phyloP scores from a whole-genome alignment of 805 yeast species.

The Candida sakaeoensis region DNA sequence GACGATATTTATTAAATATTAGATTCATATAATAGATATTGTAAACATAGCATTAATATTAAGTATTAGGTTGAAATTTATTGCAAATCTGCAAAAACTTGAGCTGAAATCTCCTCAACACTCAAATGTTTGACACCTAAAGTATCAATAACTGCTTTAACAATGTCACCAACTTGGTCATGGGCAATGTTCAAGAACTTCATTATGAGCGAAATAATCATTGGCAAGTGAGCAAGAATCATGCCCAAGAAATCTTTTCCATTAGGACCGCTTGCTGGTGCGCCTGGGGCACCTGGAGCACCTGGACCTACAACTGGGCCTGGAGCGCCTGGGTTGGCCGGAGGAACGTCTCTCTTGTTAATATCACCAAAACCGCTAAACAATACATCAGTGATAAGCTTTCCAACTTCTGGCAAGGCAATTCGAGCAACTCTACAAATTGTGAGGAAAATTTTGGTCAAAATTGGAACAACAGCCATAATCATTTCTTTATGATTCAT shows the following conservation, averaged over 20 bases:
- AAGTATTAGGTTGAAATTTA: background rate
- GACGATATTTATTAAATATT: no score
- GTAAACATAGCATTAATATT: background rate
- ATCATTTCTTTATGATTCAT: background rate
- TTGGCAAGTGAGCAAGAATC: conserved; percentile 1
- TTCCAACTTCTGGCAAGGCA: conserved; percentile 1
- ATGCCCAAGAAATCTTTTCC: background rate
- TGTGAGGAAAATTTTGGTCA: background rate
- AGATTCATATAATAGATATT: background rate
- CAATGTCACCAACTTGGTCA: conserved; percentile 6
- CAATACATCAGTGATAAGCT: background rate
- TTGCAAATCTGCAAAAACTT: conserved; percentile 1
- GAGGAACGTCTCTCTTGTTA: background rate
- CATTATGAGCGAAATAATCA: conserved; percentile 5
- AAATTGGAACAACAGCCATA: background rate
- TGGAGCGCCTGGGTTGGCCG: background rate
- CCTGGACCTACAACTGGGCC: conserved; percentile 1
- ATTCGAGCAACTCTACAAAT: background rate
- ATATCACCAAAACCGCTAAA: background rate
- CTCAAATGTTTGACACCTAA: conserved; percentile 1
- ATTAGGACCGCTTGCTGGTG: background rate
- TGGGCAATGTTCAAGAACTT: conserved; percentile 3
- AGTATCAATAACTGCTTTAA: conserved; percentile 5
- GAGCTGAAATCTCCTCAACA: background rate
- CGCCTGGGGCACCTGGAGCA: background rate